These are phyloP conservation scores for Polygonum maritimum DNA, from an alignment of 148 eudicot genomes.

Conservation along the genomic window DNA sequence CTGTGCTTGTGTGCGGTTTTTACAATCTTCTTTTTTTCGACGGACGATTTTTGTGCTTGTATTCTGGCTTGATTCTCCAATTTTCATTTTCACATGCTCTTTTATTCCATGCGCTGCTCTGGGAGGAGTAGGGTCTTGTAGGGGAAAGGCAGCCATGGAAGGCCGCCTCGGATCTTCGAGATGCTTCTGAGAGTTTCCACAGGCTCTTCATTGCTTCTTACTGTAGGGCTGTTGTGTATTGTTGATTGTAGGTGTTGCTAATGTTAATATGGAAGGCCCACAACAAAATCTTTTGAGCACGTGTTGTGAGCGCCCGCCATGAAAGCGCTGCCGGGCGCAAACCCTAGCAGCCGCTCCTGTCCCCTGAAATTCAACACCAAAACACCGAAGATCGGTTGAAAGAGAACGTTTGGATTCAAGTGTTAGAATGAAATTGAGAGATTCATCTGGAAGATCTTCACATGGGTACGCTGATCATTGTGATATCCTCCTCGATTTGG, in stretches of 20 bases:
- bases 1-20: no score
- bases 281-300: no score
- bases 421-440: not conserved
- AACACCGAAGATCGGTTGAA: not conserved
- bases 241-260: no score
- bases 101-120: not conserved
- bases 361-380: not conserved
- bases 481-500: not conserved
- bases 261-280: no score
- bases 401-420: not conserved
- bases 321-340: conserved; percentile 11
- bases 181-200: not conserved
- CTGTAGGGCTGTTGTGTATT: no score
- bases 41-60: no score
- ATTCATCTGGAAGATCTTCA: not conserved
- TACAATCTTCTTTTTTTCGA: no score
- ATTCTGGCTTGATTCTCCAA: no score
- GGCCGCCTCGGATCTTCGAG: not conserved
- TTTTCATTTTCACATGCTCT: no score
- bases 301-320: conserved; percentile 10
- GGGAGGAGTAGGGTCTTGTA: not conserved
- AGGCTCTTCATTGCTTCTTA: not conserved
- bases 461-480: conserved; percentile 12
- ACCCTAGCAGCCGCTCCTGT: conserved; percentile 13
- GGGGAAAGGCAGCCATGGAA: no score